Evolutionary conservation across 1,139 yeast genomes (phyloP).

Genomic region (Oligophagozyma castellii): DNA sequence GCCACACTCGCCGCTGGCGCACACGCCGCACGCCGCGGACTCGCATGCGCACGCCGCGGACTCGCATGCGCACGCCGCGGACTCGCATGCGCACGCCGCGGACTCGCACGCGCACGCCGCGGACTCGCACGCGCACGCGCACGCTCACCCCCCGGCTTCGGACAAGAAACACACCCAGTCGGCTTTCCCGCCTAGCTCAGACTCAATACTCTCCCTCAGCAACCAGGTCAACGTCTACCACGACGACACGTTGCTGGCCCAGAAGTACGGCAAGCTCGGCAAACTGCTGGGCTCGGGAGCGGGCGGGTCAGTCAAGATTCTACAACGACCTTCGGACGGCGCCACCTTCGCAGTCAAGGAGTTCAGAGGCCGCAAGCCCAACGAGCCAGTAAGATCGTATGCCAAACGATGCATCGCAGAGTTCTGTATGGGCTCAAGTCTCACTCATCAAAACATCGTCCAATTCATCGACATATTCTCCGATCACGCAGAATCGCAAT

Average conservation of each 20-base stretch:
- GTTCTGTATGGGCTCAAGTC: conserved; percentile 87
- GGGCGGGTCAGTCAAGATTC: conserved; percentile 86
- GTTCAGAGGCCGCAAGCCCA: conserved; percentile 69
- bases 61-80: background rate
- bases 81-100: background rate
- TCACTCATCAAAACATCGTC: conserved; percentile 89
- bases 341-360: conserved; percentile 91
- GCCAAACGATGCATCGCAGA: conserved; percentile 93
- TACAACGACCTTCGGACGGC: conserved; percentile 65
- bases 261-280: conserved; percentile 81
- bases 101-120: conserved; percentile 1
- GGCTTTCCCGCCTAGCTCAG: conserved; percentile 24
- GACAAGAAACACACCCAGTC: conserved; percentile 18
- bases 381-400: conserved; percentile 76
- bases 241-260: conserved; percentile 48
- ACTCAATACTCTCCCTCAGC: conserved; percentile 20
- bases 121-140: background rate
- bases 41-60: conserved; percentile 1
- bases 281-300: conserved; percentile 92
- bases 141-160: conserved; percentile 5
- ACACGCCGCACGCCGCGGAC: background rate
- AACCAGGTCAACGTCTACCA: conserved; percentile 28
- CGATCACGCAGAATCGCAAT: conserved; percentile 64
- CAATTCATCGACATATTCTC: conserved; percentile 70
- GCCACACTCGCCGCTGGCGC: conserved; percentile 2